A percentile compares a stretch with the other conserved stretches of the same genome.
Evolutionary conservation across 148 eudicot genomes (phyloP).

Genomic region (Rhododendron griersonianum): DNA sequence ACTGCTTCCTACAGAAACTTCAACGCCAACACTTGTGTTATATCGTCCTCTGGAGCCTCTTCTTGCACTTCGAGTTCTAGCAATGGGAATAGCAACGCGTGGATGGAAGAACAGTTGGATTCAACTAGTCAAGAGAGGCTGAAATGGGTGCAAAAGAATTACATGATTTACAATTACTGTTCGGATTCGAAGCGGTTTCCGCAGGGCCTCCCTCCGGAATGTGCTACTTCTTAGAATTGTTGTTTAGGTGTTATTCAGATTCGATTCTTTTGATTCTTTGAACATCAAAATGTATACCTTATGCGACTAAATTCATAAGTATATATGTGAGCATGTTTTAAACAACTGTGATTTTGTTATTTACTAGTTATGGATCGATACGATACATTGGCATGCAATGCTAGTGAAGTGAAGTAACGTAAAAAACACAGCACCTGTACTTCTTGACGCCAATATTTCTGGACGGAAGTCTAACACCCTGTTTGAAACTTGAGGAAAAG

Average conservation of each 20-base stretch:
- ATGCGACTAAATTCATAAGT: not conserved
- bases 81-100: not conserved
- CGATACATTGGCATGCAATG: not conserved
- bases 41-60: conserved; percentile 15
- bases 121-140: conserved; percentile 20
- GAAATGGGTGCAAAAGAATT: conserved; percentile 30
- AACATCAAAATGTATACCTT: not conserved
- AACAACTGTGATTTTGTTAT: not conserved
- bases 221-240: not conserved
- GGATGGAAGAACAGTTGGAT: conserved; percentile 26
- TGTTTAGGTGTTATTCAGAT: not conserved
- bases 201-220: conserved; percentile 28
- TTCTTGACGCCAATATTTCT: not conserved
- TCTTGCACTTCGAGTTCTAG: conserved; percentile 15
- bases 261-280: not conserved
- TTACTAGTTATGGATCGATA: not conserved
- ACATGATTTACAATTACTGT: conserved; percentile 34
- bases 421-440: not conserved
- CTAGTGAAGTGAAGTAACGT: not conserved
- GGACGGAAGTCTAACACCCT: not conserved
- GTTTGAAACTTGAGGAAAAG: too few relatives aligned
- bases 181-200: conserved; percentile 22
- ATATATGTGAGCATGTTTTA: not conserved
- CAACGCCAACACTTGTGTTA: conserved; percentile 24
- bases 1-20: conserved; percentile 31